phyloP scores from a whole-genome alignment of 306 rosid species.

The Quercus gilva region DNA sequence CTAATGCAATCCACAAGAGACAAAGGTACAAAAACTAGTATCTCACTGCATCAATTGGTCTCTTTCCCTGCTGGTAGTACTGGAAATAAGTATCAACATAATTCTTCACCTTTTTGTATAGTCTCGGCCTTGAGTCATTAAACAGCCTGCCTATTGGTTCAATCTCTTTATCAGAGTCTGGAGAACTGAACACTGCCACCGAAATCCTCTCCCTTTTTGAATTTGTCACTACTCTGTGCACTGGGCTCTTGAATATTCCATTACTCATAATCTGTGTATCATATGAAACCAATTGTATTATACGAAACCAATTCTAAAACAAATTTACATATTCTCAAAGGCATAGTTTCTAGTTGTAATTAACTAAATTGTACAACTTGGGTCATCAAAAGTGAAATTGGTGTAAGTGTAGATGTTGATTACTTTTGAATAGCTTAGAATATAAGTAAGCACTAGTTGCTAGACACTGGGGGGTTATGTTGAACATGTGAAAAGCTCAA shows the following conservation, averaged over 20 bases:
- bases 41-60: constrained; percentile 58
- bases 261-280: constrained; percentile 49
- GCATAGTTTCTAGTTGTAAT: neutral
- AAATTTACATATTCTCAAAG: neutral
- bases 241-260: constrained; percentile 62
- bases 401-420: too few relatives aligned
- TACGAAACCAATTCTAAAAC: neutral
- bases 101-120: constrained; percentile 42
- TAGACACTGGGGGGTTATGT: too few relatives aligned
- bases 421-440: too few relatives aligned
- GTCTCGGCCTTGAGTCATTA: constrained; percentile 46
- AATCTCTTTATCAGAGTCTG: constrained; percentile 48
- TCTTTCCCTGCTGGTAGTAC: constrained; percentile 60
- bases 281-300: constrained; percentile 2
- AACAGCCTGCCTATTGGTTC: constrained; percentile 43
- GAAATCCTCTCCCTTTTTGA: constrained; percentile 55
- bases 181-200: constrained; percentile 46
- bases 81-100: constrained; percentile 37
- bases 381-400: neutral
- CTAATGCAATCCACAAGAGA: neutral
- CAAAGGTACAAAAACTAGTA: constrained; percentile 6
- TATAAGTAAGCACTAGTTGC: too few relatives aligned
- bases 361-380: neutral
- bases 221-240: constrained; percentile 58
- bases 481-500: neutral